Evolutionary conservation across 2,329 filamentous ascomycete genomes (phyloP), one percentile per base, ranked within the genome.

Genomic region (Aspergillus amoenus): DNA sequence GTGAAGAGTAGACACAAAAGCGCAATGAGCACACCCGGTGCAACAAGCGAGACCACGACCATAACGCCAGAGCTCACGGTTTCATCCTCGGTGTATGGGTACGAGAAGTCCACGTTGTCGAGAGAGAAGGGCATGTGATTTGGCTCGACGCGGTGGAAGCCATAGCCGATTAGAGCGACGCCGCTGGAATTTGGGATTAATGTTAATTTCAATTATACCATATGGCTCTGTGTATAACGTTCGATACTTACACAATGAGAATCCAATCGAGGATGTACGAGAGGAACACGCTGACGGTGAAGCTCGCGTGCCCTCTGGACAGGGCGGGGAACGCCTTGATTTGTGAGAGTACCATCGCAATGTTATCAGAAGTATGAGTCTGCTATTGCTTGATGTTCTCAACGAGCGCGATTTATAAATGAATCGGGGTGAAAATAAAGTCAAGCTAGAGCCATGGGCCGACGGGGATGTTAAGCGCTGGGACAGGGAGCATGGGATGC

Each of bases 201-300:
- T 17, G 40, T 67, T 46, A 65, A 56, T 55, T 18, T 13, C 9
- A 30, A 13, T 12, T 24, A 5, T 13, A 5, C 30, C 17, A 22
- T 21, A 9, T n/a, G 22, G 32, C 21, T 21, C 27, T 9, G 39
- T 7, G 3, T 22, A 37, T 40, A 9, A 17, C 11, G 32, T 18
- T 27, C 27, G 8, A 43, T 22, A 70, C 78, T 67, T 72, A 84
- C 82, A 88, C 74, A 22, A 77, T 76, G 3, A 90, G 78, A 46
- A 88, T 69, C 90, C 90, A 93, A 76, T 93, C 90, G 57, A 90
- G 76, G 47, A 87, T 74, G 70, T 93, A 93, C 4, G 88, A 89
- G 9, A 84, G 67, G 42, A 88, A 70, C 41, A 91, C 73, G 41
- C 80, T 74, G 63, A 79, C 78, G 5, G 81, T 81, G 53, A 76